Base-by-base conservation (phyloP, 805 yeast genomes). In the Candida boleticola region DNA sequence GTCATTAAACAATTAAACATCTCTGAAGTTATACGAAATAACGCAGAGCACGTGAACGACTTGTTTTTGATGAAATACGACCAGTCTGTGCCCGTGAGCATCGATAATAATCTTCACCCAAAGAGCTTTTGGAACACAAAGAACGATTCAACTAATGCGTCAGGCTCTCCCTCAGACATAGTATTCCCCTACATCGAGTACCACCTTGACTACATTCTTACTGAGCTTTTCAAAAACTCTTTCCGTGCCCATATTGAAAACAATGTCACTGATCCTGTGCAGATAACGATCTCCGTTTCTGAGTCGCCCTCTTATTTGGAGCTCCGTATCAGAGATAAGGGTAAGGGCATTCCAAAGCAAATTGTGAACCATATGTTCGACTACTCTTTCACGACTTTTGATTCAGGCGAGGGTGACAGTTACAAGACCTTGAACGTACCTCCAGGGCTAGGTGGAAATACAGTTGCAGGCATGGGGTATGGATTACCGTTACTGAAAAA, bases 401-500 rank as follows among this genome's bases (percentile, higher is more conserved):
- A 80, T 37, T 56, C 71, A 0, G 70, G 73, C 17, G 84, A 79
- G 44, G 81, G 80, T 3, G 85, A 77, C 11, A 71, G 78, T 30
- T 76, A 75, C 52, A 76, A 76, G 52, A 80, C 86, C 0, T 62
- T 82, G 42, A 84, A 85, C 52, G 77, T 77, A 22, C 82, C 85
- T 26, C 90, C 89, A 0, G 90, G 89, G 1, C 73, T 75, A 19
- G 83, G 83, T 1, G 84, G 86, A 1, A 76, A 76, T 52, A 68
- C 76, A 6, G 80, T 92, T 27, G 96, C 97, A 0, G 99, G 99
- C 0, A 85, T 93, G 86, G 98, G 98, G 0, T 92, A 89, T 58
- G 99, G 99, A 0, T 63, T 92, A 42, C 98, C 98, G 5, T 67
- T 92, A 47, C 85, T 90, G 68, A 69, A 65, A 47, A 63, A 61